Percentiles rank a stretch among this genome's conserved stretches.
phyloP scores from a whole-genome alignment of 306 rosid genomes.

The Macrotyloma uniflorum region DNA sequence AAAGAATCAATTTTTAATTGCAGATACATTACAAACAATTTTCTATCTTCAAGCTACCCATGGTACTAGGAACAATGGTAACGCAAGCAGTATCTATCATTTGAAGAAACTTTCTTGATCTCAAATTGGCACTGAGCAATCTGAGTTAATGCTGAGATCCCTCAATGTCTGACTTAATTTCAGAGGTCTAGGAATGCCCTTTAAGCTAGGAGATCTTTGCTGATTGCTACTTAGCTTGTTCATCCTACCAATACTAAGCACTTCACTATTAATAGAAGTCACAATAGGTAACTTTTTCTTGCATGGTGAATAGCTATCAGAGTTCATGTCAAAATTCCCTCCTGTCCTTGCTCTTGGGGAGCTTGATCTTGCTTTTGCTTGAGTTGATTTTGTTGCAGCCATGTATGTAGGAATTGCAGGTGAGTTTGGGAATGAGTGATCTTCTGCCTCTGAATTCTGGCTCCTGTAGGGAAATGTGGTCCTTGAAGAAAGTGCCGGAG shows the following conservation, averaged over 20 bases:
- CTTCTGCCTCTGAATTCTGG: constrained; percentile 58
- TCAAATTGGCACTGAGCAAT: constrained; percentile 56
- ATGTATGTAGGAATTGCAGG: constrained; percentile 82
- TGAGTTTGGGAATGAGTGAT: constrained; percentile 59
- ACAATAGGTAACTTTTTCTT: constrained; percentile 60
- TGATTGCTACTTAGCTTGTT: constrained; percentile 41
- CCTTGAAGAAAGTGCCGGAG: constrained; percentile 56
- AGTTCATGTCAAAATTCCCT: constrained; percentile 54
- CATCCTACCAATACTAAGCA: constrained; percentile 36
- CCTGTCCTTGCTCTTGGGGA: constrained; percentile 67
- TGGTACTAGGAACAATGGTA: constrained; percentile 5
- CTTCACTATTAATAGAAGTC: constrained; percentile 54
- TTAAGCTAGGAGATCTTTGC: constrained; percentile 79
- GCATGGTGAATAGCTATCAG: constrained; percentile 74
- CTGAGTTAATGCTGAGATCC: constrained; percentile 66
- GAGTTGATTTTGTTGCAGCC: constrained; percentile 95
- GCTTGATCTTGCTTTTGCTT: constrained; percentile 76
- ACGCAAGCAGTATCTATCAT: background rate
- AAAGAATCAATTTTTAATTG: background rate
- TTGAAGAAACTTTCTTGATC: constrained; percentile 44
- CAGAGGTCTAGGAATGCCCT: constrained; percentile 63
- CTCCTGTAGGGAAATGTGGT: constrained; percentile 49
- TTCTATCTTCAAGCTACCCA: constrained; percentile 29
- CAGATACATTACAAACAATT: constrained; percentile 4
- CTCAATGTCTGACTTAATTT: constrained; percentile 53